phyloP scores from a whole-genome alignment of 2,329 filamentous ascomycete genomes.

The Madurella mycetomatis region DNA sequence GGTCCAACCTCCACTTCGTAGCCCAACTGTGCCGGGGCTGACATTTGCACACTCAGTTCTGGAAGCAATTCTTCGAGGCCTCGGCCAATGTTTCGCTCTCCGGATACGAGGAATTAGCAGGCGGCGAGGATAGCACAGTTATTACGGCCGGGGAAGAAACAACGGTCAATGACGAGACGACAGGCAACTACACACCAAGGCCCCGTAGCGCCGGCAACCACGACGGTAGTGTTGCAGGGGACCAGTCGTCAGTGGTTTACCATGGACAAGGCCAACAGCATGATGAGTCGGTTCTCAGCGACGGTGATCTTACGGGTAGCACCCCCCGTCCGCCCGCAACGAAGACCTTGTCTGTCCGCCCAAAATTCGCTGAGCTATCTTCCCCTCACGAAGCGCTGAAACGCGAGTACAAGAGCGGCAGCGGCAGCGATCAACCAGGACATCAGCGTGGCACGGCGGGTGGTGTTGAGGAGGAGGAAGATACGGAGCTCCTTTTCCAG shows the following conservation, averaged over 20 bases:
- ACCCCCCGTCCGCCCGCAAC: constrained; percentile 59
- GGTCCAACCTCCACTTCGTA: constrained; percentile 41
- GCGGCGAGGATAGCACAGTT: constrained; percentile 57
- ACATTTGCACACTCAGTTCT: constrained; percentile 62
- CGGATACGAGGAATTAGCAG: constrained; percentile 80
- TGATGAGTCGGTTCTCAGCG: constrained; percentile 67
- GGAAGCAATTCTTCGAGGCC: constrained; percentile 99
- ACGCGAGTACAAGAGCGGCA: constrained; percentile 55
- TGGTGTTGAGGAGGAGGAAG: constrained; percentile 32
- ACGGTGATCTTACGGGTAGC: constrained; percentile 57
- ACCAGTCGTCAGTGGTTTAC: constrained; percentile 27
- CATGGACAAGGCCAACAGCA: constrained; percentile 29
- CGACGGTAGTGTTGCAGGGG: constrained; percentile 39
- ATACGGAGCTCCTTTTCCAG: constrained; percentile 46
- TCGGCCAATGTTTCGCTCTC: constrained; percentile 96
- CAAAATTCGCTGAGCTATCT: constrained; percentile 60
- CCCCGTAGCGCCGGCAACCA: constrained; percentile 32
- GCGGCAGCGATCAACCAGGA: constrained; percentile 33
- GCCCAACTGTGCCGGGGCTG: constrained; percentile 6
- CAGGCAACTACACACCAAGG: constrained; percentile 35
- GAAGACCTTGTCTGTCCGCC: constrained; percentile 40
- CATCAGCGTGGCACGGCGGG: constrained; percentile 27
- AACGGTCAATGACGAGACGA: constrained; percentile 53
- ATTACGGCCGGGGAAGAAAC: constrained; percentile 48
- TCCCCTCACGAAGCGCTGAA: constrained; percentile 74